Evolutionary conservation across 2,329 filamentous ascomycete species (phyloP), one percentile per base, ranked within the genome.

Genomic region (Xylariaceae sp.): DNA sequence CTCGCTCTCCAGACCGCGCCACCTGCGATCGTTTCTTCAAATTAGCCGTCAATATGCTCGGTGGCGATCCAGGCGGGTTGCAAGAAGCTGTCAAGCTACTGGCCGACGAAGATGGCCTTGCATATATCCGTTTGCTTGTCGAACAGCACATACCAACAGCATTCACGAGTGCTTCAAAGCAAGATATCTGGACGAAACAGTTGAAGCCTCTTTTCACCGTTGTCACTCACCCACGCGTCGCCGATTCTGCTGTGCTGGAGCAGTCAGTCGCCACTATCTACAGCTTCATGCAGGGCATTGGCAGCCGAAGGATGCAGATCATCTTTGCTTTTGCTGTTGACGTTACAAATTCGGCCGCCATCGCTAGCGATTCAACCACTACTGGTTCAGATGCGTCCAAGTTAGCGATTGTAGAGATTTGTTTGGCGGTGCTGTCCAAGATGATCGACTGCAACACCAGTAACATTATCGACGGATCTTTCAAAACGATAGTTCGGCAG

Each of bases 161-260:
- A 7, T 41, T 6, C n/a, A 30, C 8, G 9, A 48, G n/a, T 30
- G 35, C 19, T 3, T 27, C 11, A 6, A 59, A 55, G n/a, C 26
- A 35, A 2, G 47, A 32, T 3, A 50, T 70, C 6, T 72, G 68
- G 66, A 44, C 45, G 1, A 60, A 45, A 4, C 61, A 68, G 43
- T 26, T 73, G 11, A 58, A 57, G 31, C 72, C 69, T 0, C 60
- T 75, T 1, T 71, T 75, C 35, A 55, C 61, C 5, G 44, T 74
- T 5, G 54, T 74, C 9, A 71, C 69, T 1, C 71, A 75, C 30
- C 52, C 62, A 3, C 60, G 63, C 3, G 66, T 73, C 5, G 54
- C 68, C 1, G 67, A 71, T 45, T 75, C 72, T 6, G 67, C 70
- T 8, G 62, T 74, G 0, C 61, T 76, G 11, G 73, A 76, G 50